Evolutionary conservation across 441 rosid species (phyloP), one percentile per base, ranked within the genome.

Genomic region (Bocquillonia castaneifolia): DNA sequence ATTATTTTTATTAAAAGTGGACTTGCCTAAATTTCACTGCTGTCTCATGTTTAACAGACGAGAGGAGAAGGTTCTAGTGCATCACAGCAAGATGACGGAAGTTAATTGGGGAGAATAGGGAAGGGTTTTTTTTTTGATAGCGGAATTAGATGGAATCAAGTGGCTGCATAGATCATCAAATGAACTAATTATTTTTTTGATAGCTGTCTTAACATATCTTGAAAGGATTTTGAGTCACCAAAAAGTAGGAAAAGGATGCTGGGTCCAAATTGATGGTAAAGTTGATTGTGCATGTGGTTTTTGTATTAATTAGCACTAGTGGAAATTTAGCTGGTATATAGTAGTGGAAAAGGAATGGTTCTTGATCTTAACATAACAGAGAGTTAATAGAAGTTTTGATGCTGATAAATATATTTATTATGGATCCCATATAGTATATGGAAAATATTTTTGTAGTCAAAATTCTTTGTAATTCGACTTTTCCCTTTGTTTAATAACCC

Each of bases 41-140:
- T 51, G 20, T 55, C 10, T 37, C 51, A 42, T 8, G 15, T 52
- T 64, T 32, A 37, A 64, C 73, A 81, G 85, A 63, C 59, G 57
- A 40, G 28, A 45, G 76, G 76, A 20, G 66, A 67, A 39, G 79
- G 76, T 67, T 59, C 39, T 66, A 29, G 50, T 39, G 53, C 26
- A 17, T 56, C 47, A 3, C 47, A 22, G 50, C 32, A 59, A 59
- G 67, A 63, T 61, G 69, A 63, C 63, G 45, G 40, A 25, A 31
- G n/a, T 5, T 56, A n/a, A 14, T 53, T 57, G 60, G 28, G 32
- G 20, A 9, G 23, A 62, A 29, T 45, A 53, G 36, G 54, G 62
- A 59, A 63, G 31, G 72, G 36, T 40, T n/a, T 42, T 23, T 29
- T 22, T 32, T 39, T 63, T 57, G 53, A 40, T 50, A n/a, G 42